Percentiles rank a stretch among this genome's conserved stretches.
Conservation (phyloP, 306 rosid genomes). For the Nissolia schottii region DNA sequence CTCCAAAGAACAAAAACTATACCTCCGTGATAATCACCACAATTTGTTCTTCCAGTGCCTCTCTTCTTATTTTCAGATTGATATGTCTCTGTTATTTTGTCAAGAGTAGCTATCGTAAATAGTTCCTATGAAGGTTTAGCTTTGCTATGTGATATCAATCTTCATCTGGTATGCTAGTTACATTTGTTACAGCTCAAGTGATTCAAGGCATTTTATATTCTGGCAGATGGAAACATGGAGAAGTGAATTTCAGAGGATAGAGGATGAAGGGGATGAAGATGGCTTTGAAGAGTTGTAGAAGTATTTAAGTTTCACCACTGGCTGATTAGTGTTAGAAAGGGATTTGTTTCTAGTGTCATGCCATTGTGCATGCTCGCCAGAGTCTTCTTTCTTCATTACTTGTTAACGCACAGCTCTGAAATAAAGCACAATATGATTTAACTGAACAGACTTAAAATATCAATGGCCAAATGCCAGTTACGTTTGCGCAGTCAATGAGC, state of each 20-base stretch:
- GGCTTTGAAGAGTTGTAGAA: constrained; percentile 64
- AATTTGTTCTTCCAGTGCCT: neutral
- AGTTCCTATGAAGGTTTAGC: neutral
- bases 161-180: neutral
- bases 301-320: neutral
- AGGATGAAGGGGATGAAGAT: constrained; percentile 67
- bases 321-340: neutral
- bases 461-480: neutral
- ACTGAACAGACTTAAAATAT: neutral
- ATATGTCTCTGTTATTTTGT: neutral
- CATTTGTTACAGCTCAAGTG: neutral
- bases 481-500: neutral
- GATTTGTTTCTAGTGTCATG: neutral
- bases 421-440: neutral
- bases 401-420: neutral
- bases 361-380: neutral
- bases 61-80: neutral
- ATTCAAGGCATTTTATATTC: constrained; percentile 1
- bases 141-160: neutral
- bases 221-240: constrained; percentile 62
- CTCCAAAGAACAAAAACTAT: neutral
- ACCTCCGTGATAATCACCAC: neutral
- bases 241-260: constrained; percentile 50
- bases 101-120: neutral
- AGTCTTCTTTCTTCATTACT: neutral